phyloP scores from a whole-genome alignment of 169 alveolate genomes.

The Toxoplasma gondii region DNA sequence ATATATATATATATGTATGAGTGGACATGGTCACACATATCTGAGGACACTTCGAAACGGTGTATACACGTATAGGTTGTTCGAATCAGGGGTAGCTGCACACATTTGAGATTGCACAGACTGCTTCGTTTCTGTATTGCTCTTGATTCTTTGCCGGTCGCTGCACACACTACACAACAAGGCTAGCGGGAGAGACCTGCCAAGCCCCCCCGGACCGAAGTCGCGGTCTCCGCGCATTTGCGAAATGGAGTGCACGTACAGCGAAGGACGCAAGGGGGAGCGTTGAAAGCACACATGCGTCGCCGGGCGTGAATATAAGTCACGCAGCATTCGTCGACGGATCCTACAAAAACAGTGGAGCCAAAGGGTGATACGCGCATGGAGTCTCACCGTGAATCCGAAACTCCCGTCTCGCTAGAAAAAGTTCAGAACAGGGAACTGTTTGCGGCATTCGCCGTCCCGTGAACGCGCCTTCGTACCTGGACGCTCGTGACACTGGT shows the following conservation, averaged over 20 bases:
- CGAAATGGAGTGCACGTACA: neutral
- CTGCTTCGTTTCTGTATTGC: too few species aligned
- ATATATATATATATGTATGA: neutral
- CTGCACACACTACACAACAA: too few species aligned
- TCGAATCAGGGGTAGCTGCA: too few species aligned
- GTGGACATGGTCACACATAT: too few species aligned
- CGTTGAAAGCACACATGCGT: neutral
- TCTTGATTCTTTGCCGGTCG: too few species aligned
- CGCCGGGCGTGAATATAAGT: slow-evolving; percentile 10
- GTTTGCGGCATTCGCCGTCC: neutral
- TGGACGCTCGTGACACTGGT: neutral
- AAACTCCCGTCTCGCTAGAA: neutral
- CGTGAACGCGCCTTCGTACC: neutral
- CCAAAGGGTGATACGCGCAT: neutral
- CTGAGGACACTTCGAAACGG: too few species aligned
- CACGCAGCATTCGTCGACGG: slow-evolving; percentile 37
- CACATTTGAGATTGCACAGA: too few species aligned
- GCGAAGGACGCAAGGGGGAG: neutral
- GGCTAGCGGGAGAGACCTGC: too few species aligned
- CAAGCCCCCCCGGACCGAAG: too few species aligned
- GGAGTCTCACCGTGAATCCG: neutral
- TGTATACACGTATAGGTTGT: too few species aligned
- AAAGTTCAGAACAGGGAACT: too few species aligned
- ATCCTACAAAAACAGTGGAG: neutral
- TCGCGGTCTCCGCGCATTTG: too few species aligned